Base-by-base conservation (phyloP, 129 eudicot species). In the Flaveria sonorensis region DNA sequence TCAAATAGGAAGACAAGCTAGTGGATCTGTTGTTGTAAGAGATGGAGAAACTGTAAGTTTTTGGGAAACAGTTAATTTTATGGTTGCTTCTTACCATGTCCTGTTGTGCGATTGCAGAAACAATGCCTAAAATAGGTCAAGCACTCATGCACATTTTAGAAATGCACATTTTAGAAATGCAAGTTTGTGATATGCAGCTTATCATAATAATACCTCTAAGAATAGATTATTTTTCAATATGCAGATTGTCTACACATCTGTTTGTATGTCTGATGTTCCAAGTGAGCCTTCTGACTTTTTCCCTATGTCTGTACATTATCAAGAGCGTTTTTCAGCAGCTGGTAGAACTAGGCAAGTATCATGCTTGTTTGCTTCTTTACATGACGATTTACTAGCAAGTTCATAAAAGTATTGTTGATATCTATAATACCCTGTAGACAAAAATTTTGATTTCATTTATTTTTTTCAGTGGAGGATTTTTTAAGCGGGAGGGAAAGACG, bases 301-400 rank as follows among this genome's bases (percentile, higher is more conserved):
- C 97, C 99, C 99, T 14, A 92, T 95, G 78, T 91, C 88, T 78
- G 97, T 95, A 72, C 60, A 91, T 84, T 95, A 95, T 88, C 99
- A 95, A 95, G 99, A 95, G 85, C 92, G 99, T 61, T 95, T 95
- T 70, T 95, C 99, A 39, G 99, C 99, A 68, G 99, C 99, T 53
- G 99, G 99, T 70, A 84, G 97, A 73, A 95, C 99, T 23, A 94
- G 99, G 99, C 91, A 83, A 71, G 73, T 69, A 51, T 75, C 71
- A 57, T 32, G 64, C 50, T 74, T 28, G n/a, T 46, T 50, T 52
- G 13, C 14, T 12, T n/a, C 14, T 69, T 40, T 28, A 40, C 30
- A 15, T 62, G 60, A 48, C 32, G 11, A 0, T 32, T 50, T 9
- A 21, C 65, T 15, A 73, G 20, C 46, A 30, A 20, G 72, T 46